Evolutionary conservation across 148 eudicot species (phyloP), one percentile per base, ranked within the genome.

Genomic region (Rhododendron williamsianum): DNA sequence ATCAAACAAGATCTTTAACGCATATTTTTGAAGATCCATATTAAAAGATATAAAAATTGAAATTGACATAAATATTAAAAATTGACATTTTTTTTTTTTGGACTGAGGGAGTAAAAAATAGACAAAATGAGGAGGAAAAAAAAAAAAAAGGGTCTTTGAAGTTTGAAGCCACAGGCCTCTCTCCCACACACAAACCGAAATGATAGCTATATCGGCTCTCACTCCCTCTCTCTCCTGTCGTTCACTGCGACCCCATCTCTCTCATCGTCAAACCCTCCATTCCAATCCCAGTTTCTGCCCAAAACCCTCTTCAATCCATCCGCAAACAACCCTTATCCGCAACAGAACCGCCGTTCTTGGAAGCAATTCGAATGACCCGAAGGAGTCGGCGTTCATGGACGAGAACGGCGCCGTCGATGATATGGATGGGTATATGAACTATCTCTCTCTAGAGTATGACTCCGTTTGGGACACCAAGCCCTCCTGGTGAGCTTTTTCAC

Each of bases 401-500:
- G 95, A 94, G 86, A 90, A 94, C 49, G 97, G 94, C 54, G 92
- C 69, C 74, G 90, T 96, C 41, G 91, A 93, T 33, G 99, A 96
- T 81, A 91, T 94, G 97, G 98, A 97, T 84, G 92, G 91, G 60
- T 94, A 93, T 81, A 94, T 97, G 81, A 94, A 94, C 87, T 87
- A 91, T 21, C 95, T 95, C 21, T 95, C 99, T 77, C 98, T 97
- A 6, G 99, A 97, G 86, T 97, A 97, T 82, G 99, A 97, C 73
- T 93, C 98, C 74, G 99, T 96, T 88, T 96, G 99, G 99, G 99
- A 96, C 87, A 96, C 99, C 86, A 96, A 97, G 81, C 99, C 99
- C 72, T 88, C 92, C 18, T 97, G 99, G 99, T 95, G 60, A 71
- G 84, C 19, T 60, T 72, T 18, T 65, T 38, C 38, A 67, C 30